These are phyloP conservation scores for Pterocarpus macrocarpus DNA, from an alignment of 306 rosid species.

Conservation along the genomic window DNA sequence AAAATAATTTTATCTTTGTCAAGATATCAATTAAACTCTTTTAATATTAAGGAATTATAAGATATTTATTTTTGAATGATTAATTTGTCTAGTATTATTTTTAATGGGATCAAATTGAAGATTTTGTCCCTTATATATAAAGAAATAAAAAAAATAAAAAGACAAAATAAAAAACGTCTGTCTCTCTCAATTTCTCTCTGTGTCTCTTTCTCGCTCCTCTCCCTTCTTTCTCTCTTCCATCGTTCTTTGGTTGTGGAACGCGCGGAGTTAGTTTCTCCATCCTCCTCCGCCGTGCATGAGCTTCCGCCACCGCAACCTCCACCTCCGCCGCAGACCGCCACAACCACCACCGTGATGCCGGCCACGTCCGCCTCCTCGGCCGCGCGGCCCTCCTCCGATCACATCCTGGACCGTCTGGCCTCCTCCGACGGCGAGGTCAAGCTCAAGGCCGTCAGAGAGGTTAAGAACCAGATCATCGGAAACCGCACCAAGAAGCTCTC, in stretches of 20 bases:
- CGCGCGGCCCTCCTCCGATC: slow-evolving; percentile 48
- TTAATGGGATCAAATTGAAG: too few species aligned
- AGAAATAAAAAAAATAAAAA: background rate
- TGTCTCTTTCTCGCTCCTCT: background rate
- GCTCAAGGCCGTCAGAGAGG: slow-evolving; percentile 85
- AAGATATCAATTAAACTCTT: too few species aligned
- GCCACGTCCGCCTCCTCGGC: slow-evolving; percentile 54
- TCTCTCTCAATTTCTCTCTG: background rate
- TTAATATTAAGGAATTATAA: too few species aligned
- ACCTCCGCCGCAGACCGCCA: slow-evolving; percentile 20
- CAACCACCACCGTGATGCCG: slow-evolving; percentile 59
- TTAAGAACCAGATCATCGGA: slow-evolving; percentile 92
- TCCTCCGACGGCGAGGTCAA: slow-evolving; percentile 70
- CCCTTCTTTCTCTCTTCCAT: slow-evolving; percentile 23
- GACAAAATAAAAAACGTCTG: background rate
- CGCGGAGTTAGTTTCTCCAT: slow-evolving; percentile 17
- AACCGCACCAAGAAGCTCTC: slow-evolving; percentile 94
- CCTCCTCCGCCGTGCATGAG: slow-evolving; percentile 56
- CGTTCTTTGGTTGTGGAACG: slow-evolving; percentile 27
- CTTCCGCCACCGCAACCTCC: slow-evolving; percentile 47
- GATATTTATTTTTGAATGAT: too few species aligned
- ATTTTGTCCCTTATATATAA: too few species aligned
- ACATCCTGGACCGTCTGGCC: slow-evolving; percentile 69
- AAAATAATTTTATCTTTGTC: too few species aligned
- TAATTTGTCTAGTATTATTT: too few species aligned